A percentile compares a stretch with the other conserved stretches of the same genome.
phyloP scores from a whole-genome alignment of 257 asterid genomes.

The Salvia splendens region DNA sequence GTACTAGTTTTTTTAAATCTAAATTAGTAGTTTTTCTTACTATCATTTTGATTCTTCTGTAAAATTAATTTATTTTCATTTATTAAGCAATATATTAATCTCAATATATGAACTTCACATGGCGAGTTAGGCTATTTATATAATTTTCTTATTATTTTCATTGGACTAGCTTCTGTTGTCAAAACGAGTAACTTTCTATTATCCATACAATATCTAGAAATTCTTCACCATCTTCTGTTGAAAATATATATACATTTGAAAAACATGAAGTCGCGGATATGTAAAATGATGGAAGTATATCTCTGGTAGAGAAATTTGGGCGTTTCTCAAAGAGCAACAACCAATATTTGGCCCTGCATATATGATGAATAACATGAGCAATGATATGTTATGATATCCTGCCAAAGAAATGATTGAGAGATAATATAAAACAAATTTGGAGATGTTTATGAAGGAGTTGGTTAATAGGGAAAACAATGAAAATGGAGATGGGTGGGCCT shows the following conservation, averaged over 20 bases:
- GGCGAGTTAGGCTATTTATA: neutral
- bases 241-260: no score
- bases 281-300: neutral
- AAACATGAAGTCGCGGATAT: neutral
- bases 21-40: no score
- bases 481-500: constrained; percentile 11
- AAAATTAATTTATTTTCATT: no score
- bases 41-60: no score
- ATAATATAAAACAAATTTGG: neutral
- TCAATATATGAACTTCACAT: no score
- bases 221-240: neutral
- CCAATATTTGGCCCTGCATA: neutral
- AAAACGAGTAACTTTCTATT: neutral
- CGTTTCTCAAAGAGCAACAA: neutral
- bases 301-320: neutral
- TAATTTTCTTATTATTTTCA: neutral
- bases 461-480: neutral
- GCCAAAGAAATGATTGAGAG: no score
- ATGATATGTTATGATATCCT: neutral
- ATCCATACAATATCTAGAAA: neutral
- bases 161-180: neutral
- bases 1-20: no score
- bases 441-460: constrained; percentile 9
- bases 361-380: constrained; percentile 12
- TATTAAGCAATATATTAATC: no score